Evolutionary conservation across 441 rosid species (phyloP).

Genomic region (Viola pubescens): DNA sequence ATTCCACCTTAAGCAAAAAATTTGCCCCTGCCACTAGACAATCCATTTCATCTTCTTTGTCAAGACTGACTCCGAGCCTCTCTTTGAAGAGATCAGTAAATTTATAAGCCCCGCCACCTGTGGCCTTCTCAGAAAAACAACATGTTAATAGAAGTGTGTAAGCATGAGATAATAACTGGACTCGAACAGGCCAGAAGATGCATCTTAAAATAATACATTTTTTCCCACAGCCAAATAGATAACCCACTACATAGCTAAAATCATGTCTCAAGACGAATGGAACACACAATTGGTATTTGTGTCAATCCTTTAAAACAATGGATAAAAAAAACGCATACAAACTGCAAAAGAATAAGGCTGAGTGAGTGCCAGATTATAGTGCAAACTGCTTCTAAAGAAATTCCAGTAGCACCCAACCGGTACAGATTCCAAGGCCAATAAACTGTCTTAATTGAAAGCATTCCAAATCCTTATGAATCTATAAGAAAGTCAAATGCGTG

Average conservation of each 20-base stretch:
- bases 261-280: constrained; percentile 2
- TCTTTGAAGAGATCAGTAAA: constrained; percentile 92
- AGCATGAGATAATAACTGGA: neutral
- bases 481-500: too few species aligned
- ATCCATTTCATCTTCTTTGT: constrained; percentile 99
- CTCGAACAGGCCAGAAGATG: neutral
- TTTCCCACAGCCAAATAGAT: neutral
- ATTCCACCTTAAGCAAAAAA: constrained; percentile 83
- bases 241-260: neutral
- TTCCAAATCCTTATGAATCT: too few species aligned
- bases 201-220: neutral
- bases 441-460: too few species aligned
- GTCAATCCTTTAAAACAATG: too few species aligned
- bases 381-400: too few species aligned
- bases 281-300: neutral
- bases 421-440: too few species aligned
- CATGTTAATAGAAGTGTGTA: constrained; percentile 20
- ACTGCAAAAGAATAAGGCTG: too few species aligned
- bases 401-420: too few species aligned
- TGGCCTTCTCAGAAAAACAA: constrained; percentile 61
- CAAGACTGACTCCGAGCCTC: constrained; percentile 87
- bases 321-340: too few species aligned
- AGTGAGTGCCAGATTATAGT: too few species aligned
- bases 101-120: constrained; percentile 98
- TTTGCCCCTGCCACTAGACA: constrained; percentile 98